Base-by-base conservation (phyloP, 2,329 filamentous ascomycete genomes). In the Aspergillus hortae region DNA sequence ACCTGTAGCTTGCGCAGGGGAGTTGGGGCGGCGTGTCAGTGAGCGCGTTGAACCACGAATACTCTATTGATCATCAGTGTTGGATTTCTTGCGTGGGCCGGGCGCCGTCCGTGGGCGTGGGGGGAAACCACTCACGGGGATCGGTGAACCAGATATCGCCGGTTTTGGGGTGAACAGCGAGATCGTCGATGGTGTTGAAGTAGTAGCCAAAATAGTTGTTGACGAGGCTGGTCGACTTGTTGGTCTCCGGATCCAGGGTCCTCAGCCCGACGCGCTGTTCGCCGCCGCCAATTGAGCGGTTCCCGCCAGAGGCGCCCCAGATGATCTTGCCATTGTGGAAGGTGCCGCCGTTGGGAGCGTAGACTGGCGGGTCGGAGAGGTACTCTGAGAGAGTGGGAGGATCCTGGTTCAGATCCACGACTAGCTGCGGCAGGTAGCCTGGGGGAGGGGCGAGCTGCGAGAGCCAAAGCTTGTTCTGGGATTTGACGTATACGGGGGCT, bases 101-200 rank as follows among this genome's bases (percentile, higher is more conserved):
- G 5, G 17, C 12, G 7, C 15, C 23, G 10, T 10, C 35, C 30
- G n/a, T 11, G 23, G 23, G 11, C 33, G 9, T 44, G 67, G 69
- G 43, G 9, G 9, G n/a, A n/a, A 2, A 38, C 1, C 14, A 46
- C 54, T 50, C 36, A 60, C 67, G 61, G 6, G 74, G 71, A 56
- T 79, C 77, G 1, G 77, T 79, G 64, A 80, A 79, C 75, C 77
- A 80, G 40, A 80, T 65, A 40, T 77, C 72, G 44, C 74, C 74
- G 1, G 71, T 72, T 15, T 46, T 77, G 74, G 63, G 76, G 74
- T 60, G 71, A 6, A 57, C 56, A 1, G 51, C 50, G 17, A 59
- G 44, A 38, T 59, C 56, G 6, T 59, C 55, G 25, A 59, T 50
- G 4, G 55, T 59, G 38, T 57, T 59, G 44, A 59, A 59, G 42